Base-by-base conservation (phyloP, 1,284 basidiomycete species). In the Phylloporus gajari region DNA sequence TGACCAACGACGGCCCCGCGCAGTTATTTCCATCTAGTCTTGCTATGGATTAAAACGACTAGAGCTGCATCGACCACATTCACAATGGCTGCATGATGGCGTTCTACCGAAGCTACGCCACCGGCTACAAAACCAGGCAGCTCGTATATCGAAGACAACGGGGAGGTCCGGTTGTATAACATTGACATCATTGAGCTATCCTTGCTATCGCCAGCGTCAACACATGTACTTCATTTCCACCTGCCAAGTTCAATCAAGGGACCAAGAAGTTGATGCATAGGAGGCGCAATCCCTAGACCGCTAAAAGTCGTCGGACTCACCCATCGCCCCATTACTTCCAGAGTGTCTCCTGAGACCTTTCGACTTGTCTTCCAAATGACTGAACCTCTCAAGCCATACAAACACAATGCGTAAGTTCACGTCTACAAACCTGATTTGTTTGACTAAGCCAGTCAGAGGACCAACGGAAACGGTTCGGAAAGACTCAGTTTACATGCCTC, bases 121-220 rank as follows among this genome's bases (percentile, higher is more conserved):
- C 35, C 25, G 35, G 35, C 66, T 73, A 68, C 53, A 68, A 35
- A 69, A 64, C 42, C 59, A n/a, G 46, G 8, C 23, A 21, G 60
- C 35, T 23, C 25, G 12, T 35, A 40, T n/a, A 38, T 65, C 61
- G 30, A 17, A 46, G 8, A 30, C 58, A 53, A 40, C 8, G 40
- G 15, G 40, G 15, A 13, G 40, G 40, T 53, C 17, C 7, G 30
- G 65, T 44, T 32, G 53, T 62, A 44, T 44, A 60, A 44, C n/a
- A 40, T 61, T 68, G 61, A 44, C 13, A 48, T n/a, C 60, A 8
- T 53, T 61, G 3, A 35, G 68, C 60, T 70, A 73, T 72, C 60
- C 56, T 65, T 72, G 75, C 53, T 77, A 79, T 79, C 77, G 72
- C 58, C 46, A 65, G 73, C 78, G 71, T 70, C 72, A 46, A 5